phyloP scores from a whole-genome alignment of 2,329 filamentous ascomycete genomes.

The Ascomycota sp. region DNA sequence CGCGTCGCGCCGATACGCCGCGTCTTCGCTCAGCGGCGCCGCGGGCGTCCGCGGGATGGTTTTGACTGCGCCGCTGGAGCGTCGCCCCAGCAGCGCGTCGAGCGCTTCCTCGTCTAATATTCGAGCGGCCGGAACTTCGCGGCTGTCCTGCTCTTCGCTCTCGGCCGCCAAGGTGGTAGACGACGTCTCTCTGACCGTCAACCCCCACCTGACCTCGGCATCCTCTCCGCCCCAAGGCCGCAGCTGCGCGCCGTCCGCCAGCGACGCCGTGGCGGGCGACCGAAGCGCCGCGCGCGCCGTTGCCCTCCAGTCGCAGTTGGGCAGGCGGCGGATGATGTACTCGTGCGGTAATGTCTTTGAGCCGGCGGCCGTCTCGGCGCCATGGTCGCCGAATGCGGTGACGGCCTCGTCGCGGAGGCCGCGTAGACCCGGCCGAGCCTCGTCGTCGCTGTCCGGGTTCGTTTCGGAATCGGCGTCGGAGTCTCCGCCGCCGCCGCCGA shows the following conservation, averaged over 20 bases:
- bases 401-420: constrained; percentile 21
- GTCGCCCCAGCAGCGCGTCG: constrained; percentile 43
- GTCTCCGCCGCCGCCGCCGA: constrained; percentile 20
- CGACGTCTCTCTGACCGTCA: no score
- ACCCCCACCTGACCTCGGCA: no score
- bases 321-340: constrained; percentile 35
- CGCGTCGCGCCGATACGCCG: constrained; percentile 51
- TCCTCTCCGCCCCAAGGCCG: constrained; percentile 41
- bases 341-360: constrained; percentile 11
- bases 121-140: no score
- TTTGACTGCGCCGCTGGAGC: constrained; percentile 17
- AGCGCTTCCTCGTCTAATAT: no score
- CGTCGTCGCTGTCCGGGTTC: constrained; percentile 16
- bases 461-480: constrained; percentile 22
- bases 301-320: constrained; percentile 47
- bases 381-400: constrained; percentile 27
- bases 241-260: constrained; percentile 23
- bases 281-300: constrained; percentile 28
- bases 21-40: constrained; percentile 33
- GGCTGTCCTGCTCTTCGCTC: no score
- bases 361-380: constrained; percentile 17
- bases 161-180: no score
- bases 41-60: no score
- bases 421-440: no score
- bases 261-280: constrained; percentile 28